phyloP scores from a whole-genome alignment of 306 rosid genomes.

The Parietaria judaica region DNA sequence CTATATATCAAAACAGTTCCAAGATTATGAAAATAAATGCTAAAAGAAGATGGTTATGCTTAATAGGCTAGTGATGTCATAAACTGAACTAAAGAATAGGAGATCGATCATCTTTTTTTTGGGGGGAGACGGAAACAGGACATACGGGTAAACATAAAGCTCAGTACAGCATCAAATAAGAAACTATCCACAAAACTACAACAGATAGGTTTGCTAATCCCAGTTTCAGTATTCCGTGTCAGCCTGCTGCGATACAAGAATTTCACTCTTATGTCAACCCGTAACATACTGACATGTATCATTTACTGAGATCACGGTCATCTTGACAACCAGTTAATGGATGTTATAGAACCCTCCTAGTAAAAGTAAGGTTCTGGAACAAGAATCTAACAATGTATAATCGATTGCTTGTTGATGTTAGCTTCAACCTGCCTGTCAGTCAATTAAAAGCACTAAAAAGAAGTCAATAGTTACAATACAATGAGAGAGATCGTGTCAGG shows the following conservation, averaged over 20 bases:
- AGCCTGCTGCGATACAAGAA: constrained; percentile 10
- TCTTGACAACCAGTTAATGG: constrained; percentile 21
- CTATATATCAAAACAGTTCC: neutral
- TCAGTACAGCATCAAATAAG: constrained; percentile 20
- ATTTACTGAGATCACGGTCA: constrained; percentile 18
- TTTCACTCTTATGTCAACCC: constrained; percentile 10
- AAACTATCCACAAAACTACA: constrained; percentile 13
- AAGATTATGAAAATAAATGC: neutral
- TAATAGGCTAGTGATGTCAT: too few species aligned
- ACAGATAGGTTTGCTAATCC: constrained; percentile 18
- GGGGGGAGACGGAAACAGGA: neutral
- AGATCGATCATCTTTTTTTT: neutral
- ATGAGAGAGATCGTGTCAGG: constrained; percentile 64
- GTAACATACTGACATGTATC: constrained; percentile 6
- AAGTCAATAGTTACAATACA: constrained; percentile 56
- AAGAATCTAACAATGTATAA: constrained; percentile 25
- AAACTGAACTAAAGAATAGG: too few species aligned
- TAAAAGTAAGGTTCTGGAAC: constrained; percentile 24
- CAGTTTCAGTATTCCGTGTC: constrained; percentile 20
- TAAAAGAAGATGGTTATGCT: neutral
- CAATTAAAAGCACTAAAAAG: constrained; percentile 48
- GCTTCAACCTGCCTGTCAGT: constrained; percentile 69
- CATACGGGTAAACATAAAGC: neutral
- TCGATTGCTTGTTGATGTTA: constrained; percentile 46
- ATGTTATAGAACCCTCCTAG: constrained; percentile 18